Evolutionary conservation across 176 grass and related monocot species (phyloP), one percentile per base, ranked within the genome.

Genomic region (Elaeis guineensis): DNA sequence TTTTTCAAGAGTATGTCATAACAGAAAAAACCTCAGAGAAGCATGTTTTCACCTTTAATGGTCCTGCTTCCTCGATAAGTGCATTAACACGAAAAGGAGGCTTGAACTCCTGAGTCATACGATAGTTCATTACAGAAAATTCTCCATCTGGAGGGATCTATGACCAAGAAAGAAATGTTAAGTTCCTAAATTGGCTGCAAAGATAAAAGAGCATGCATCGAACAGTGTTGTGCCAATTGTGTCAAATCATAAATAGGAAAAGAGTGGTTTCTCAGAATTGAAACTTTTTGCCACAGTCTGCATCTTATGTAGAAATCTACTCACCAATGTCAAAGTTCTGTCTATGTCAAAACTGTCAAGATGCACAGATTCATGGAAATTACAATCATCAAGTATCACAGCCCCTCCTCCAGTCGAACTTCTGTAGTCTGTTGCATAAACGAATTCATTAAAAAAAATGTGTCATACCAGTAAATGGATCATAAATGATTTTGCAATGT

Each of bases 71-170:
- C 81, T 98, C 93, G 81, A 98, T 98, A 54, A 98, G 64, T 49
- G 82, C 76, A 5, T 84, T 98, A 52, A 98, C 77, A 11, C 71
- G 79, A 64, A 98, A 98, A 16, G 94, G 84, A 0, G 94, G 88
- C 76, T 92, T 92, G 76, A 92, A 98, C 77, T 98, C 94, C 70
- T 86, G 94, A 80, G 94, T 98, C 71, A 89, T 86, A 70, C 94
- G 76, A 67, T 93, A 98, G 72, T 98, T 98, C 88, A 98, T 98
- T 50, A 98, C 94, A 49, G 88, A 57, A 69, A 98, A 98, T 80
- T 98, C 94, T 83, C 94, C 94, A 69, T 93, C 94, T 11, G 85
- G 51, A 64, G 94, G 94, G 73, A 86, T 93, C 94, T 98, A 77
- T 29, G 57, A 50, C 22, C 64, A 72, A 59, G 16, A 59, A 52